Percentiles rank a stretch among this genome's conserved stretches.
Evolutionary conservation across 768 basidiomycete genomes (phyloP).

Genomic region (Mycena galericulata): DNA sequence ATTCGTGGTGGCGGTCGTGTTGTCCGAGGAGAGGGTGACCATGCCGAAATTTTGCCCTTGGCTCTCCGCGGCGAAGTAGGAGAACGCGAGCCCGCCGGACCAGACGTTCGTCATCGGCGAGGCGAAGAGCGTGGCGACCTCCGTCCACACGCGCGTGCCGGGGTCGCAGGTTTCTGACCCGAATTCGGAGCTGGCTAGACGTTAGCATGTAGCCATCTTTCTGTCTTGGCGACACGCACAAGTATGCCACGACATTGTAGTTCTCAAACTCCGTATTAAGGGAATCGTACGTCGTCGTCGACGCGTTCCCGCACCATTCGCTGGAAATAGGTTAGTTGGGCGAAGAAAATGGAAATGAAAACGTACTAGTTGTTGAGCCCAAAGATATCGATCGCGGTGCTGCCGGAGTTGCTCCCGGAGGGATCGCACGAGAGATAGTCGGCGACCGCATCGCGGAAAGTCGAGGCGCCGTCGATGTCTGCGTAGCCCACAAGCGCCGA

Average conservation of each 20-base stretch:
- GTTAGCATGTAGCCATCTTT: neutral
- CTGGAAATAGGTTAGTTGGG: slow-evolving; percentile 53
- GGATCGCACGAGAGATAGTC: slow-evolving; percentile 86
- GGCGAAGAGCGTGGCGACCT: slow-evolving; percentile 79
- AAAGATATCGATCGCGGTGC: slow-evolving; percentile 82
- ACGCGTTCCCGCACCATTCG: slow-evolving; percentile 83
- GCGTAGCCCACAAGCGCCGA: slow-evolving; percentile 84
- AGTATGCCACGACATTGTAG: slow-evolving; percentile 88
- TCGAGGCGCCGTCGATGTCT: slow-evolving; percentile 75
- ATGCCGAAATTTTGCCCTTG: slow-evolving; percentile 85
- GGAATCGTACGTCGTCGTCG: slow-evolving; percentile 66
- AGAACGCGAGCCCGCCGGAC: slow-evolving; percentile 92
- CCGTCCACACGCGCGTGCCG: slow-evolving; percentile 79
- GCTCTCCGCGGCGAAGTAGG: slow-evolving; percentile 88
- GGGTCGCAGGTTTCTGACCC: slow-evolving; percentile 43
- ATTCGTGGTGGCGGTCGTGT: slow-evolving; percentile 72
- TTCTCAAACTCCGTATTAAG: slow-evolving; percentile 66
- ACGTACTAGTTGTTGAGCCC: slow-evolving; percentile 90
- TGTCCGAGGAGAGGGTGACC: slow-evolving; percentile 78
- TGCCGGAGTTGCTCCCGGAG: slow-evolving; percentile 60
- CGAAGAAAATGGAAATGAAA: neutral
- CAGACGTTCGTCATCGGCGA: slow-evolving; percentile 80
- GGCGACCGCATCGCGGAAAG: slow-evolving; percentile 63
- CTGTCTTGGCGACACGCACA: slow-evolving; percentile 64
- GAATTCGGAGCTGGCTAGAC: slow-evolving; percentile 26